These are phyloP conservation scores for Bipolaris sorokiniana DNA, from an alignment of 2,329 filamentous ascomycete species.

Conservation along the genomic window DNA sequence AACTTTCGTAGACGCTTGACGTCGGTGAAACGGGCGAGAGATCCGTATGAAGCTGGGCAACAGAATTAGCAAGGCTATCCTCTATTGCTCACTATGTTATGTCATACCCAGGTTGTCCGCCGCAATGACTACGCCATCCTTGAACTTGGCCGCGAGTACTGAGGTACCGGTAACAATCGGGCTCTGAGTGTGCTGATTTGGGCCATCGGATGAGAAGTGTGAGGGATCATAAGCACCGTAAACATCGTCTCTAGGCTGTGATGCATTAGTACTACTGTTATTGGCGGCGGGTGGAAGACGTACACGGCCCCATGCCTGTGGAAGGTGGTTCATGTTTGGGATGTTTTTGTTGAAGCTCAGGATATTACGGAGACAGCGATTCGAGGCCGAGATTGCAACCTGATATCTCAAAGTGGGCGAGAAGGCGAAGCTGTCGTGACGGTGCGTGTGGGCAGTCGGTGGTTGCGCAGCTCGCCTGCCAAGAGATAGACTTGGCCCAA, in stretches of 20 bases:
- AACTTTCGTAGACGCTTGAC: slow-evolving; percentile 94
- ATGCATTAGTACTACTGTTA: slow-evolving; percentile 31
- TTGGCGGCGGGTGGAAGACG: slow-evolving; percentile 34
- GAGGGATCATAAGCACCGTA: slow-evolving; percentile 92
- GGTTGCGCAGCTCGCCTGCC: slow-evolving; percentile 28
- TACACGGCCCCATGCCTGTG: slow-evolving; percentile 70
- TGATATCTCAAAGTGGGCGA: slow-evolving; percentile 17
- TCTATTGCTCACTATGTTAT: not conserved
- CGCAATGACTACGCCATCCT: slow-evolving; percentile 93
- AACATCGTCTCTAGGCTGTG: slow-evolving; percentile 91
- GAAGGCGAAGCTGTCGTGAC: slow-evolving; percentile 30
- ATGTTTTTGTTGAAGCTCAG: slow-evolving; percentile 2
- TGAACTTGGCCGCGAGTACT: slow-evolving; percentile 93
- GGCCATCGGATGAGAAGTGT: slow-evolving; percentile 74
- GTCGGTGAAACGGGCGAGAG: slow-evolving; percentile 90
- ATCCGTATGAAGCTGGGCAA: slow-evolving; percentile 86
- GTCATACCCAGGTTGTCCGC: slow-evolving; percentile 89
- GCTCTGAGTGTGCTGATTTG: slow-evolving; percentile 81
- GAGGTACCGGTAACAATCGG: slow-evolving; percentile 97
- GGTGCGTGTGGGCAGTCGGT: slow-evolving; percentile 39
- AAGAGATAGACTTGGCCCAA: slow-evolving; percentile 35
- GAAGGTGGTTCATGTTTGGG: slow-evolving; percentile 67
- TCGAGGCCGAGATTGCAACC: slow-evolving; percentile 1
- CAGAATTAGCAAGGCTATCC: slow-evolving; percentile 13
- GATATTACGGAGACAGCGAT: not conserved